Base-by-base conservation (phyloP, 1,139 yeast species). In the Saccharomycopsis phalli region DNA sequence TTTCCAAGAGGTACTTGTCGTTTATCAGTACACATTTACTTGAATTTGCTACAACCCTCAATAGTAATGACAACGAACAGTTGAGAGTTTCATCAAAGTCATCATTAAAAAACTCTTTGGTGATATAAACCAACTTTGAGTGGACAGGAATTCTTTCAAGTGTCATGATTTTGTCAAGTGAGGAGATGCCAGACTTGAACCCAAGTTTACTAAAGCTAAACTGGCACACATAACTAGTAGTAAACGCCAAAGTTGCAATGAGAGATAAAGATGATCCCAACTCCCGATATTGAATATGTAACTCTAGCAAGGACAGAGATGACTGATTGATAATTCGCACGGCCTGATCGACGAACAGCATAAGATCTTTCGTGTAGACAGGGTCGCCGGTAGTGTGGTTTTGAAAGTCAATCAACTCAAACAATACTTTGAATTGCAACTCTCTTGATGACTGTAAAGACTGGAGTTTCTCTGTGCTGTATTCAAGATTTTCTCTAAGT, bases 351-450 rank as follows among this genome's bases (percentile, higher is more conserved):
- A 14, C 29, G n/a, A 10, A 26, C 5, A 10, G n/a, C 5, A 26
- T 11, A 6, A 26, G 13, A 8, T 6, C 4, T 4, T 26, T 14
- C 14, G 5, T 26, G 10, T 22, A 22, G 10, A 22, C 25, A 22
- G 8, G 8, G 10, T 22, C 25, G 4, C 5, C 21, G 11, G 6
- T 13, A 4, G 33, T 14, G 20, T 16, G 13, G 13, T 8, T 30
- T 16, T 6, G 6, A 16, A 8, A 14, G 18, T 37, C 41, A 6
- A 37, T n/a, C 13, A 37, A n/a, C 21, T 37, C 41, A 31, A 37
- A 37, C 2, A 37, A 14, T 4, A 37, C 23, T 18, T 16, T 14
- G 30, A 37, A 37, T 19, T 37, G 35, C 2, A 31, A 13, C 23
- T 22, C 17, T 7, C 2, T 5, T 4, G 35, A 31, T 4, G 14